A percentile compares a stretch with the other conserved stretches of the same genome.
Evolutionary conservation across 164 flowering plant genomes (phyloP).

Genomic region (Euptelea pleiosperma): DNA sequence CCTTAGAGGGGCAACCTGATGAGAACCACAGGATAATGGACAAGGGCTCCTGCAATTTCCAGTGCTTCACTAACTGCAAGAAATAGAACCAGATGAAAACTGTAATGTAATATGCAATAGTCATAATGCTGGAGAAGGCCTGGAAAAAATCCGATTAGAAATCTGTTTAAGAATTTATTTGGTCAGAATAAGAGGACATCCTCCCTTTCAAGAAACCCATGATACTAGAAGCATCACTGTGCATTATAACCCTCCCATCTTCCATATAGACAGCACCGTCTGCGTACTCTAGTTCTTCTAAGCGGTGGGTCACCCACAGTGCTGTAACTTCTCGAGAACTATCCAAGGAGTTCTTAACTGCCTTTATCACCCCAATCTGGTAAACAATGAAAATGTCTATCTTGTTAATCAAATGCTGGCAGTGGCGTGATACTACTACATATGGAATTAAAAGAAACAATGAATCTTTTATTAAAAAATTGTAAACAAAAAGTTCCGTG

Average conservation of each 20-base stretch:
- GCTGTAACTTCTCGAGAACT: constrained; percentile 69
- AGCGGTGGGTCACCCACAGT: constrained; percentile 90
- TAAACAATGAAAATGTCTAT: constrained; percentile 6
- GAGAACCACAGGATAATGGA: no score
- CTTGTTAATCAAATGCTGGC: background rate
- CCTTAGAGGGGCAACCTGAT: no score
- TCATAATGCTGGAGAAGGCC: no score
- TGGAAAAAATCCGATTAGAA: background rate
- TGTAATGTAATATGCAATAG: background rate
- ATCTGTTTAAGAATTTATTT: constrained; percentile 26
- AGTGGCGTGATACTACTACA: no score
- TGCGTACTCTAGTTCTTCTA: constrained; percentile 89
- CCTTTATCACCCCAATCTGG: constrained; percentile 79
- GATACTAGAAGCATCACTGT: constrained; percentile 46
- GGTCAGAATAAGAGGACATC: constrained; percentile 48
- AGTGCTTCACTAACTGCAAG: no score
- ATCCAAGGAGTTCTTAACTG: constrained; percentile 60
- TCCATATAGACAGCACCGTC: constrained; percentile 98
- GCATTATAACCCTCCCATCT: constrained; percentile 62
- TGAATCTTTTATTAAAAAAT: no score
- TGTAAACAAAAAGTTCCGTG: no score
- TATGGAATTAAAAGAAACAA: no score
- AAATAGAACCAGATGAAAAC: background rate
- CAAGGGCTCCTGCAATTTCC: no score
- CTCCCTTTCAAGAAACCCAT: constrained; percentile 39